Percentiles rank a stretch among this genome's conserved stretches.
Conservation (phyloP, 768 basidiomycete genomes). For the Auriscalpium microsporum region DNA sequence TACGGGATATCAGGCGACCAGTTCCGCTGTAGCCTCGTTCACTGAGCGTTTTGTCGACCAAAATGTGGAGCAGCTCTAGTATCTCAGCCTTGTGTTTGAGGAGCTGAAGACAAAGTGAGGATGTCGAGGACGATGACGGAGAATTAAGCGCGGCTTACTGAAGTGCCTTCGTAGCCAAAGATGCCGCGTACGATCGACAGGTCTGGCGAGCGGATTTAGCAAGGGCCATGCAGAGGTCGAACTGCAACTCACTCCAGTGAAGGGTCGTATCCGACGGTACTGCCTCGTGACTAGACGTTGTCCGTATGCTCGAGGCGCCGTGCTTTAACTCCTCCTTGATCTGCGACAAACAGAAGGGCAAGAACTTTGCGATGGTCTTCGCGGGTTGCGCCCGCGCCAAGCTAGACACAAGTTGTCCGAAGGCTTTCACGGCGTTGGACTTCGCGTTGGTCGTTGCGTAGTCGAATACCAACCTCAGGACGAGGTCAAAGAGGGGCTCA, state of each 20-base stretch:
- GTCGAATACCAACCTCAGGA: slow-evolving; percentile 74
- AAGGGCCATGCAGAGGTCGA: background rate
- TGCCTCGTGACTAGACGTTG: slow-evolving; percentile 65
- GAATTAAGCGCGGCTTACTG: slow-evolving; percentile 27
- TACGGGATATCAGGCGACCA: slow-evolving; percentile 66
- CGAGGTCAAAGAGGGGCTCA: slow-evolving; percentile 72
- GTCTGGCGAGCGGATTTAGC: slow-evolving; percentile 35
- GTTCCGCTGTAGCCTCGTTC: slow-evolving; percentile 84
- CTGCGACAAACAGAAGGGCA: slow-evolving; percentile 66
- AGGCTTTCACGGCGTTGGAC: slow-evolving; percentile 84
- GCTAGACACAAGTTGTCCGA: slow-evolving; percentile 81
- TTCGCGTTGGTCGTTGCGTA: slow-evolving; percentile 87
- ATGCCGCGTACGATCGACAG: slow-evolving; percentile 77
- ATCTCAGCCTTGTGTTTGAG: slow-evolving; percentile 62
- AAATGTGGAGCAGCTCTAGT: slow-evolving; percentile 49
- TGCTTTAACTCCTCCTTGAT: slow-evolving; percentile 82
- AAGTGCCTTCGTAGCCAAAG: slow-evolving; percentile 62
- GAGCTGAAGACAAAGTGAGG: slow-evolving; percentile 29
- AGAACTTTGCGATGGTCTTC: slow-evolving; percentile 70
- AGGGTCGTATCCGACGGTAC: slow-evolving; percentile 81
- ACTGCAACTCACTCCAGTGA: slow-evolving; percentile 71
- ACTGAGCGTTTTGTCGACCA: slow-evolving; percentile 74
- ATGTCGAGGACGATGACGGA: background rate
- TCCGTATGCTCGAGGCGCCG: slow-evolving; percentile 81
- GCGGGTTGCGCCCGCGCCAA: slow-evolving; percentile 72